Evolutionary conservation across 2,329 filamentous ascomycete genomes (phyloP).

Genomic region (Colletotrichum brevisporum): DNA sequence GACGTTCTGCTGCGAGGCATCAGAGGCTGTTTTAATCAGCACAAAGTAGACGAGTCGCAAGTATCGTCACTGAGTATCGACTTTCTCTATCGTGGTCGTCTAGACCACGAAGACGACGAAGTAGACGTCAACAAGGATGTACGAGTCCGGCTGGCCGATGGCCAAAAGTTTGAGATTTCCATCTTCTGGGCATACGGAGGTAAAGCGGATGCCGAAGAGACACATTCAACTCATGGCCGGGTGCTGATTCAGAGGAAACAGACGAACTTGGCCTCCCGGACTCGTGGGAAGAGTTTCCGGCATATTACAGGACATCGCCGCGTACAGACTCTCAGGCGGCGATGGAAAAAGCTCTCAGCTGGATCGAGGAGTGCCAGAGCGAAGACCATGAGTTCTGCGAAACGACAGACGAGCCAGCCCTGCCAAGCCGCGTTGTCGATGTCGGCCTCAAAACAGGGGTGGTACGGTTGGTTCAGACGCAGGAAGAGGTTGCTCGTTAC

Average conservation of each 20-base stretch:
- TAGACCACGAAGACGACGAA: not conserved
- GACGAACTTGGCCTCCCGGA: not conserved
- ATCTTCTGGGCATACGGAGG: not conserved
- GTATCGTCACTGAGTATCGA: not conserved
- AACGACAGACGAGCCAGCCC: not conserved
- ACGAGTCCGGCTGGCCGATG: conserved; percentile 1
- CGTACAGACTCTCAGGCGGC: conserved; percentile 5
- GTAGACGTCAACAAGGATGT: conserved; percentile 10
- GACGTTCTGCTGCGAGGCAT: conserved; percentile 1
- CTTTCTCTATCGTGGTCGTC: not conserved
- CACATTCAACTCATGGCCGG: too few relatives aligned
- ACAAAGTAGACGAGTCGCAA: not conserved
- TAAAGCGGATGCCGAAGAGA: too few relatives aligned
- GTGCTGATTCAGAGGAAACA: not conserved
- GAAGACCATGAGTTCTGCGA: not conserved
- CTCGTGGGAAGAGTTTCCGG: not conserved
- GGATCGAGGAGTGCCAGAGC: conserved; percentile 1
- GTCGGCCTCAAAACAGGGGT: not conserved
- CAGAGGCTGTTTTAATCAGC: conserved; percentile 3
- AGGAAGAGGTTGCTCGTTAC: not conserved
- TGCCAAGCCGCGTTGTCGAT: not conserved
- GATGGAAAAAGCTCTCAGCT: not conserved
- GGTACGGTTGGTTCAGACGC: not conserved
- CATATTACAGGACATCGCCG: conserved; percentile 1
- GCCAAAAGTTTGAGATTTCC: conserved; percentile 2